Evolutionary conservation across 164 flowering plant species (phyloP).

Genomic region (Magnolia changhungtana): DNA sequence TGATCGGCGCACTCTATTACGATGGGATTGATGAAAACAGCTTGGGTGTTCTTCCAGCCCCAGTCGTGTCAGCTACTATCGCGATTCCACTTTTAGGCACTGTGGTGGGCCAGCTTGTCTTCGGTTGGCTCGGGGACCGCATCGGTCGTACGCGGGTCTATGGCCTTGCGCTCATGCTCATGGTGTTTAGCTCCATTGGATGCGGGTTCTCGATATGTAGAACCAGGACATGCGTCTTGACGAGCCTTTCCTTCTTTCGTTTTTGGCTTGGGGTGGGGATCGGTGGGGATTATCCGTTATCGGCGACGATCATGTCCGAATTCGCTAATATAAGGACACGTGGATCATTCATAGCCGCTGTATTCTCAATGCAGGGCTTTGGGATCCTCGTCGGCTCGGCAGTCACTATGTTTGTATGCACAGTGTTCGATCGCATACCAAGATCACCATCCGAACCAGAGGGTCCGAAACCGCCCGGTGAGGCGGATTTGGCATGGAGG

Average conservation of each 20-base stretch:
- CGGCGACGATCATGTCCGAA: conserved; percentile 32
- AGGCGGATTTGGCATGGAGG: conserved; percentile 49
- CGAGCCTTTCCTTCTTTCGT: conserved; percentile 27
- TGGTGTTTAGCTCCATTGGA: conserved; percentile 48
- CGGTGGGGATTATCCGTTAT: conserved; percentile 30
- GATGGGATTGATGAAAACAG: not conserved
- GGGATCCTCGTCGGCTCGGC: conserved; percentile 52
- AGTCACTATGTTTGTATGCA: conserved; percentile 44
- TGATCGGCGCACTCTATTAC: conserved; percentile 48
- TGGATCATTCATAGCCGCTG: conserved; percentile 30
- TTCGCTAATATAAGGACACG: conserved; percentile 26
- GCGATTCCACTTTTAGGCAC: conserved; percentile 45
- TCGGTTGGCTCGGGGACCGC: conserved; percentile 50
- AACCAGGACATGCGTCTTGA: conserved; percentile 28
- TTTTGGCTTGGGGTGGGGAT: conserved; percentile 29
- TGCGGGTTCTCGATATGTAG: conserved; percentile 53
- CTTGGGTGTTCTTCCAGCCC: conserved; percentile 11
- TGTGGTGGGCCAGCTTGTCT: conserved; percentile 27
- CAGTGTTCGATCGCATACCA: conserved; percentile 18
- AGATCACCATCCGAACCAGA: not conserved
- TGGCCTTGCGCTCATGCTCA: conserved; percentile 38
- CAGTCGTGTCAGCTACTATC: conserved; percentile 22
- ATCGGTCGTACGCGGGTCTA: conserved; percentile 49
- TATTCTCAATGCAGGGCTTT: conserved; percentile 60
- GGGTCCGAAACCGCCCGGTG: conserved; percentile 11